phyloP scores from a whole-genome alignment of 106 monocot genomes.

The Platanthera guangdongensis region DNA sequence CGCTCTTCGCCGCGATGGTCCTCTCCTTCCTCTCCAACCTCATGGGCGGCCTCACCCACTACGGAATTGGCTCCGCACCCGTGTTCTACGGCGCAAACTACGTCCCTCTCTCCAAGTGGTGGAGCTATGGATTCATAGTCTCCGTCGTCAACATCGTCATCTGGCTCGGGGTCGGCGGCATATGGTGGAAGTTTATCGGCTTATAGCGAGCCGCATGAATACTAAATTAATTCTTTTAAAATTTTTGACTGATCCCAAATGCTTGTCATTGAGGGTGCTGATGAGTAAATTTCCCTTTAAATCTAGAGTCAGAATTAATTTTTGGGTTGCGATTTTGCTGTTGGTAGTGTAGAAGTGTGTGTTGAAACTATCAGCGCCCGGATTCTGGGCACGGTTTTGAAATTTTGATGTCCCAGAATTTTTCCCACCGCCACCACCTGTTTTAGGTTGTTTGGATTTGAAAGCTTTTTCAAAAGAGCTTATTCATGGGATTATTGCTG shows the following conservation, averaged over 20 bases:
- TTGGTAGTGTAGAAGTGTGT: background rate
- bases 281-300: background rate
- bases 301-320: background rate
- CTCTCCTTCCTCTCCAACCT: constrained; percentile 88
- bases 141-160: constrained; percentile 93
- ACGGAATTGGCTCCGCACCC: constrained; percentile 95
- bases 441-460: too few relatives aligned
- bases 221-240: background rate
- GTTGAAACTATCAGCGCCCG: background rate
- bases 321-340: background rate
- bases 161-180: constrained; percentile 88
- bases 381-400: background rate
- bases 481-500: too few relatives aligned
- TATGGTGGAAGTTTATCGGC: constrained; percentile 96
- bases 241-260: background rate
- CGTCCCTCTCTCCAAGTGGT: constrained; percentile 77
- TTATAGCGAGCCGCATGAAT: constrained; percentile 48
- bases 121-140: constrained; percentile 91
- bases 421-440: too few relatives aligned
- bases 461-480: too few relatives aligned
- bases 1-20: constrained; percentile 84
- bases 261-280: background rate
- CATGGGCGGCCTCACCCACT: constrained; percentile 97
- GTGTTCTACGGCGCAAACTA: constrained; percentile 95
- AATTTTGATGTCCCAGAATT: too few relatives aligned